These are phyloP conservation scores for Aspergillus bertholletiae DNA, from an alignment of 495 filamentous ascomycete genomes.

Conservation along the genomic window DNA sequence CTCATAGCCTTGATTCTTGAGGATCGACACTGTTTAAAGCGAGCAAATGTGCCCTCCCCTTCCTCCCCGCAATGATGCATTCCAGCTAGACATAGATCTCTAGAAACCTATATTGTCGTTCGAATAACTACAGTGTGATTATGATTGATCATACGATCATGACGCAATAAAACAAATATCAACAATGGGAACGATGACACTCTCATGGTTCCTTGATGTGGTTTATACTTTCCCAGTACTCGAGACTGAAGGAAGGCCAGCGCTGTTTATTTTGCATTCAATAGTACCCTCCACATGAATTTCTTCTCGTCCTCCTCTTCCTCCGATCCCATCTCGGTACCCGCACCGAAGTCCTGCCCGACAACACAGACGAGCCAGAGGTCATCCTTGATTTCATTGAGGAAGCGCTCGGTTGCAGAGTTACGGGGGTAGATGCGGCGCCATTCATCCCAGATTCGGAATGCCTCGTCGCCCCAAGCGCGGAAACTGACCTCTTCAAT, in stretches of 20 bases:
- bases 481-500: conserved; percentile 95
- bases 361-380: conserved; percentile 90
- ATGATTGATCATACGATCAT: background rate
- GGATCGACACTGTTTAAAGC: background rate
- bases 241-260: background rate
- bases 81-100: background rate
- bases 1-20: background rate
- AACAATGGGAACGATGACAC: background rate
- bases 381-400: conserved; percentile 62
- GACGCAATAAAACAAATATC: background rate
- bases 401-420: conserved; percentile 62
- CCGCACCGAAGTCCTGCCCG: conserved; percentile 69
- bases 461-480: conserved; percentile 95
- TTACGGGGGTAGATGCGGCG: conserved; percentile 71
- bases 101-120: background rate
- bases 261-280: conserved; percentile 22
- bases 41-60: background rate
- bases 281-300: conserved; percentile 43
- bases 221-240: background rate
- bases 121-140: background rate
- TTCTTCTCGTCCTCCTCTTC: conserved; percentile 43
- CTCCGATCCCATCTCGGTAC: conserved; percentile 35
- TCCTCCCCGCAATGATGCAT: background rate
- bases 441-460: conserved; percentile 94
- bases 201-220: background rate